Evolutionary conservation across 2,329 filamentous ascomycete species (phyloP), one percentile per base, ranked within the genome.

Genomic region (Drechslerella coelobrocha): DNA sequence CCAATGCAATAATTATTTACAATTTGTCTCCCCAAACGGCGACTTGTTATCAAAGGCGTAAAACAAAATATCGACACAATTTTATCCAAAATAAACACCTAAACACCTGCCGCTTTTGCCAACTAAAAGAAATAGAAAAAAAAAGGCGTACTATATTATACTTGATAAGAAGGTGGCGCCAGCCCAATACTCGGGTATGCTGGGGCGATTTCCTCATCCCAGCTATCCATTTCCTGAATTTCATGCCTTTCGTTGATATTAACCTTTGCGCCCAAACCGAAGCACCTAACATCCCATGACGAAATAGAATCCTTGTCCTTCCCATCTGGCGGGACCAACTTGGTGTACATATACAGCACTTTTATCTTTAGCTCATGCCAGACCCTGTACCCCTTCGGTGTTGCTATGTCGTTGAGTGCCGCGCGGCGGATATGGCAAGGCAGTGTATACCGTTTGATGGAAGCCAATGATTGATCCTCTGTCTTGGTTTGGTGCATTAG

Each of bases 361-460:
- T 43, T 57, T 6, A 57, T 57, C 14, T 39, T 57, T 1, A 57
- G 3, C 23, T 47, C 54, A 21, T 57, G 54, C 54, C 54, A 57
- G 23, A 57, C 27, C 47, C 31, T 47, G 39, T 29, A 57, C 23
- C 39, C 37, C 6, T 47, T 47, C 12, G n/a, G 37, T 12, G 54
- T 57, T 12, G 54, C 12, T 2, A 57, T 34, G 19, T 57, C 54
- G 14, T 23, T 19, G 1, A 24, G 8, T 2, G 27, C 41, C 5
- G 4, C 9, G 17, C 24, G 37, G 9, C n/a, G 4, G 39, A 57
- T 21, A 2, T 26, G 24, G 8, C 7, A 19, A 10, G 54, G 37
- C 14, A 57, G 54, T 6, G 54, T 19, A 19, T 31, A 57, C 14
- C n/a, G 6, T 26, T 57, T 43, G 17, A 14, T 31, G 24, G 9